phyloP scores from a whole-genome alignment of 2,329 filamentous ascomycete genomes.

The Bretziella fagacearum region DNA sequence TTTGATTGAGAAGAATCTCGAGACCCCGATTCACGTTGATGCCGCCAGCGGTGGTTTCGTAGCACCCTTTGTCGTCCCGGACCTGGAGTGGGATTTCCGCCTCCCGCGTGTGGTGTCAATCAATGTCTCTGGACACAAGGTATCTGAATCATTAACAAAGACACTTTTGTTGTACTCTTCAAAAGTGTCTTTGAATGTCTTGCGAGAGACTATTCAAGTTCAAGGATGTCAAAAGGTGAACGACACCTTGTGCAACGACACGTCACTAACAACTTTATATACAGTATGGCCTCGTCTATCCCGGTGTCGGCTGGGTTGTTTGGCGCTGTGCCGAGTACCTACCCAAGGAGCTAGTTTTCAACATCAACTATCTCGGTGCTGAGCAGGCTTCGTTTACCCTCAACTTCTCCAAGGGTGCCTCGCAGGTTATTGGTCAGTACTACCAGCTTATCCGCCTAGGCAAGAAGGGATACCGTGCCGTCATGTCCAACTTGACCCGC shows the following conservation, averaged over 20 bases:
- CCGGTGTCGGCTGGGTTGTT: slow-evolving; percentile 84
- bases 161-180: neutral
- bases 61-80: slow-evolving; percentile 72
- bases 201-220: neutral
- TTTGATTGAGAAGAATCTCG: slow-evolving; percentile 53
- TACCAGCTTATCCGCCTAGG: slow-evolving; percentile 93
- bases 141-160: slow-evolving; percentile 15
- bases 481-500: slow-evolving; percentile 86
- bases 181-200: neutral
- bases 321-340: slow-evolving; percentile 74
- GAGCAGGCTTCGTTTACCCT: slow-evolving; percentile 92
- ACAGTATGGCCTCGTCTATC: slow-evolving; percentile 53
- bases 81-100: slow-evolving; percentile 82
- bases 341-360: slow-evolving; percentile 87
- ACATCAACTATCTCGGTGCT: slow-evolving; percentile 96
- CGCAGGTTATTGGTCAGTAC: slow-evolving; percentile 91
- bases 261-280: neutral
- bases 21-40: slow-evolving; percentile 84
- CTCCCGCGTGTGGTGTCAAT: slow-evolving; percentile 80
- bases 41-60: slow-evolving; percentile 87
- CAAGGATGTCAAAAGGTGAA: neutral
- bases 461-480: slow-evolving; percentile 76
- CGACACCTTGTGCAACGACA: neutral
- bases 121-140: slow-evolving; percentile 86
- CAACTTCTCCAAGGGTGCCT: slow-evolving; percentile 92